Conservation (phyloP, 371 early-diverging fungal species). For the Batkoa obscura region DNA sequence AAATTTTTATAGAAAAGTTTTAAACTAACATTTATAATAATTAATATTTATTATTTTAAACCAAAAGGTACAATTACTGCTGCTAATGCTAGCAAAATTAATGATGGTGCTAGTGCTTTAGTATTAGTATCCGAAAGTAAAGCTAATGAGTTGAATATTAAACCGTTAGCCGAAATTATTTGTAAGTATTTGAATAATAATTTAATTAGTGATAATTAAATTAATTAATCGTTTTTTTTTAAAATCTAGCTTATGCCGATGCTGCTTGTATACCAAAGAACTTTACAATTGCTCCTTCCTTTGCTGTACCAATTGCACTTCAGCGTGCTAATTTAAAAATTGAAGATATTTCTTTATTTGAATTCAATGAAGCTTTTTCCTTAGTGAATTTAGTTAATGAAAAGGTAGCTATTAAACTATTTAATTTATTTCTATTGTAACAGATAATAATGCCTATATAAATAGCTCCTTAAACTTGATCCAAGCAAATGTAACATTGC, state of each 20-base stretch:
- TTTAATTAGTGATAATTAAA: slow-evolving; percentile 11
- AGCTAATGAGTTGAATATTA: slow-evolving; percentile 49
- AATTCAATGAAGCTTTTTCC: slow-evolving; percentile 92
- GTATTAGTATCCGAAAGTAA: slow-evolving; percentile 61
- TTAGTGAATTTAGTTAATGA: slow-evolving; percentile 77
- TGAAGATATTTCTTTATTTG: slow-evolving; percentile 59
- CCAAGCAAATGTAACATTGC: slow-evolving; percentile 56
- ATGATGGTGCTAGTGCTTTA: slow-evolving; percentile 91
- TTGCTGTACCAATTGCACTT: slow-evolving; percentile 79
- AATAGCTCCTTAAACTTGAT: slow-evolving; percentile 46
- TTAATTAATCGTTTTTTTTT: not conserved
- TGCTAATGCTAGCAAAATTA: slow-evolving; percentile 83
- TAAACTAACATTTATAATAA: slow-evolving; percentile 14
- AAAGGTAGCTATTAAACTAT: slow-evolving; percentile 11
- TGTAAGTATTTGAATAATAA: slow-evolving; percentile 14
- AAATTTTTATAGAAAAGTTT: not conserved
- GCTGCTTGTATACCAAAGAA: slow-evolving; percentile 61
- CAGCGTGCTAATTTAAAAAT: slow-evolving; percentile 46
- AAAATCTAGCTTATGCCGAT: slow-evolving; percentile 29
- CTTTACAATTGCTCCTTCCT: slow-evolving; percentile 84
- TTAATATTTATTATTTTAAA: slow-evolving; percentile 7
- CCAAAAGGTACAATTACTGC: slow-evolving; percentile 75
- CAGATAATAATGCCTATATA: not conserved
- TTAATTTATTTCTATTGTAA: not conserved
- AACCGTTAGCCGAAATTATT: slow-evolving; percentile 50